phyloP scores from a whole-genome alignment of 2,329 filamentous ascomycete genomes.

The Fusarium robinianum region DNA sequence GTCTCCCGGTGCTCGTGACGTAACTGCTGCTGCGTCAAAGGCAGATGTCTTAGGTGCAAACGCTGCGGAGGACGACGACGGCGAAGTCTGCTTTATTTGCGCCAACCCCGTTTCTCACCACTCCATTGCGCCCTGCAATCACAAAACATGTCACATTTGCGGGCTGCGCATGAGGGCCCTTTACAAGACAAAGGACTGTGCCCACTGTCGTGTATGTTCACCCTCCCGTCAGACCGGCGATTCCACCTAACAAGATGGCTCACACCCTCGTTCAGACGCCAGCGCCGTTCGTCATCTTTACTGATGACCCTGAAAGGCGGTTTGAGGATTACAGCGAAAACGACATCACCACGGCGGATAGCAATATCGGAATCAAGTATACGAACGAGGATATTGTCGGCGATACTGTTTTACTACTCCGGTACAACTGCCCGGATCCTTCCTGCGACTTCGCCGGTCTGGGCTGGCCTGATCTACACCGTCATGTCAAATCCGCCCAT shows the following conservation, averaged over 20 bases:
- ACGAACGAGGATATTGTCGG: conserved; percentile 87
- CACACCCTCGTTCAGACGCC: conserved; percentile 56
- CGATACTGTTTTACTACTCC: conserved; percentile 83
- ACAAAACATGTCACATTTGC: conserved; percentile 96
- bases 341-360: conserved; percentile 79
- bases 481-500: conserved; percentile 83
- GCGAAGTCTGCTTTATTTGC: conserved; percentile 96
- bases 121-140: conserved; percentile 91
- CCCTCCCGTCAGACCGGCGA: too few relatives aligned
- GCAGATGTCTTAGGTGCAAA: conserved; percentile 42
- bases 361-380: conserved; percentile 89
- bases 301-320: conserved; percentile 77
- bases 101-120: conserved; percentile 87
- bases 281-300: conserved; percentile 88
- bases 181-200: conserved; percentile 95
- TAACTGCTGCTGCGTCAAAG: conserved; percentile 42
- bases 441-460: conserved; percentile 82
- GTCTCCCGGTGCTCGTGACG: conserved; percentile 40
- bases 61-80: conserved; percentile 61
- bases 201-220: conserved; percentile 81
- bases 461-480: conserved; percentile 59
- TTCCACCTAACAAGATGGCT: conserved; percentile 7
- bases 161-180: conserved; percentile 86
- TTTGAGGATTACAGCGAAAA: conserved; percentile 79
- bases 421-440: conserved; percentile 91